phyloP scores from a whole-genome alignment of 2,329 filamentous ascomycete genomes.

The Albifimbria verrucaria region DNA sequence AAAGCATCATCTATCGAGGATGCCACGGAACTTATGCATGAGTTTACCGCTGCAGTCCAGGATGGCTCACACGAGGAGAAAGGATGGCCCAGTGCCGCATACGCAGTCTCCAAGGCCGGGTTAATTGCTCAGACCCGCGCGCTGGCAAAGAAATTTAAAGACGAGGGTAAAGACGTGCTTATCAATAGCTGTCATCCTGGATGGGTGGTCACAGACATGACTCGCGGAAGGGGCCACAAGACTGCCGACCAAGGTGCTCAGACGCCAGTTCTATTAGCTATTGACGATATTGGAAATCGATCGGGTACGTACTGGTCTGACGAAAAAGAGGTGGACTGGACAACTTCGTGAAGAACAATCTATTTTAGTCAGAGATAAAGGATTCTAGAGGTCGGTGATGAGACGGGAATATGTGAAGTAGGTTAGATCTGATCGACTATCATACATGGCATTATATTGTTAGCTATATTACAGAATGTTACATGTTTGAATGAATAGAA shows the following conservation, averaged over 20 bases:
- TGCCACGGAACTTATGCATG: neutral
- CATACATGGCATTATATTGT: no score
- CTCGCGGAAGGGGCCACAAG: constrained; percentile 1
- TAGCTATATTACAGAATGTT: no score
- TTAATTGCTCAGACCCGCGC: constrained; percentile 1
- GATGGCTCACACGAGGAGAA: neutral
- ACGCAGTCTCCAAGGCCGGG: constrained; percentile 2
- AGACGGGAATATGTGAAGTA: no score
- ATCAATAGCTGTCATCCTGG: constrained; percentile 2
- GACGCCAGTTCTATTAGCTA: neutral
- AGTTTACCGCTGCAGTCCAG: neutral
- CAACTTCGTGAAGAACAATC: neutral
- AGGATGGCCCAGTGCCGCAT: constrained; percentile 2
- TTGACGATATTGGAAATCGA: neutral
- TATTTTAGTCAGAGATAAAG: no score
- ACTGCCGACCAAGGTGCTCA: neutral
- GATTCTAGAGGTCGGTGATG: no score
- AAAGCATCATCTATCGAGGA: neutral
- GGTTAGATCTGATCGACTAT: no score
- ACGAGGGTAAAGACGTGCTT: neutral
- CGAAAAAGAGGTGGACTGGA: constrained; percentile 1
- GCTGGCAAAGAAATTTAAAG: neutral
- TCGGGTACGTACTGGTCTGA: constrained; percentile 1
- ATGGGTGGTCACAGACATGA: constrained; percentile 1
- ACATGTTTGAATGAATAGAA: no score